A percentile compares a stretch with the other conserved stretches of the same genome.
phyloP scores from a whole-genome alignment of 441 rosid genomes.

The Metrosideros polymorpha region DNA sequence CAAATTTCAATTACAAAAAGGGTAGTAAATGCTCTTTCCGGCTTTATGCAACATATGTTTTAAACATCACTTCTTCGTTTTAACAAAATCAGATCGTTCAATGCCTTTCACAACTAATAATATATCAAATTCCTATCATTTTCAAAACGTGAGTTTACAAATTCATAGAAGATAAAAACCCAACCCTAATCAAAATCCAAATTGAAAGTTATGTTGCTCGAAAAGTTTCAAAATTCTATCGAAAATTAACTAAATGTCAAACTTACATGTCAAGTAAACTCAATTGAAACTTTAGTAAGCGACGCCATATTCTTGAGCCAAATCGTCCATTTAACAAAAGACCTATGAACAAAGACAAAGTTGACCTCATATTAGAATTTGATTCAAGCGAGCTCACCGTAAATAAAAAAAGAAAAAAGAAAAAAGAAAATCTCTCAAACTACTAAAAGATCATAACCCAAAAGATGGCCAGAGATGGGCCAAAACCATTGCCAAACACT shows the following conservation, averaged over 20 bases:
- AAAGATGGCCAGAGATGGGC: not conserved
- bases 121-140: not conserved
- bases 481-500: not conserved
- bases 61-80: not conserved
- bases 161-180: not conserved
- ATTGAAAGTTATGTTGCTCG: fast-evolving
- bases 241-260: not conserved
- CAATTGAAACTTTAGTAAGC: not conserved
- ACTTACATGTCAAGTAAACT: not conserved
- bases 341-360: not conserved
- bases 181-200: not conserved
- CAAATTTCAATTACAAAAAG: not conserved
- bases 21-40: fast-evolving
- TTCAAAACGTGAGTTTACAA: no score
- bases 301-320: not conserved
- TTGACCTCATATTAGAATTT: not conserved
- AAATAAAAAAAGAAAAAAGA: no score
- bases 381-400: not conserved
- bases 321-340: not conserved
- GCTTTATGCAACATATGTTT: not conserved
- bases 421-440: not conserved
- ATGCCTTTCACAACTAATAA: not conserved
- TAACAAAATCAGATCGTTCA: not conserved
- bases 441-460: not conserved
- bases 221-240: not conserved